Conservation (phyloP, 257 asterid genomes). For the Scutellaria baicalensis region DNA sequence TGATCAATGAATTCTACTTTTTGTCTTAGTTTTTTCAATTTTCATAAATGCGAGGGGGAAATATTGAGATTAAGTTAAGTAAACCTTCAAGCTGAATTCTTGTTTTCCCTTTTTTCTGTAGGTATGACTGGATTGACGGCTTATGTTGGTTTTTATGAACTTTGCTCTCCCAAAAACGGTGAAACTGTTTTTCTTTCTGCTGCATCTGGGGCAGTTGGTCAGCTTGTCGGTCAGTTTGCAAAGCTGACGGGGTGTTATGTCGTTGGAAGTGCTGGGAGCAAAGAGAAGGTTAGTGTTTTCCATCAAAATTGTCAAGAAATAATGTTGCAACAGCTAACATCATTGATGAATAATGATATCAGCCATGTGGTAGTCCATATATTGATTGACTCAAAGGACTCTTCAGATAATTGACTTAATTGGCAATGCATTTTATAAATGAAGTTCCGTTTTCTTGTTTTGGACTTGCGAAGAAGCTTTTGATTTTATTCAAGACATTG, state of each 20-base stretch:
- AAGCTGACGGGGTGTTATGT: conserved; percentile 45
- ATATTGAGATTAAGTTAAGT: no score
- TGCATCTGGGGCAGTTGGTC: conserved; percentile 51
- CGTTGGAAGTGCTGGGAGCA: conserved; percentile 44
- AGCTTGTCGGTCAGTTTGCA: conserved; percentile 55
- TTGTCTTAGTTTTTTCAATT: no score
- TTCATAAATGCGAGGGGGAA: no score
- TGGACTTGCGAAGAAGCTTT: neutral
- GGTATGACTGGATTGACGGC: conserved; percentile 48
- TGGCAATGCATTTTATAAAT: neutral
- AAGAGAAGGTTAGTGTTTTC: conserved; percentile 28
- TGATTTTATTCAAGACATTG: neutral
- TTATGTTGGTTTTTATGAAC: conserved; percentile 33
- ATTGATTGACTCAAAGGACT: neutral
- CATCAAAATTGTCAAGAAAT: no score
- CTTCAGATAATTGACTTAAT: neutral
- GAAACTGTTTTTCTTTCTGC: conserved; percentile 41
- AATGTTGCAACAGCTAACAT: neutral
- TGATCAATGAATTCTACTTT: neutral
- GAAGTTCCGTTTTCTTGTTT: neutral
- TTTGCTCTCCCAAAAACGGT: conserved; percentile 33
- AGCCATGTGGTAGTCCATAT: neutral
- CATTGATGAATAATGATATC: neutral
- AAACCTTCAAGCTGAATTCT: neutral
- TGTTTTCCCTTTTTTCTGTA: neutral